Base-by-base conservation (phyloP, 495 filamentous ascomycete genomes). In the Hypoxylon lienhwacheense region DNA sequence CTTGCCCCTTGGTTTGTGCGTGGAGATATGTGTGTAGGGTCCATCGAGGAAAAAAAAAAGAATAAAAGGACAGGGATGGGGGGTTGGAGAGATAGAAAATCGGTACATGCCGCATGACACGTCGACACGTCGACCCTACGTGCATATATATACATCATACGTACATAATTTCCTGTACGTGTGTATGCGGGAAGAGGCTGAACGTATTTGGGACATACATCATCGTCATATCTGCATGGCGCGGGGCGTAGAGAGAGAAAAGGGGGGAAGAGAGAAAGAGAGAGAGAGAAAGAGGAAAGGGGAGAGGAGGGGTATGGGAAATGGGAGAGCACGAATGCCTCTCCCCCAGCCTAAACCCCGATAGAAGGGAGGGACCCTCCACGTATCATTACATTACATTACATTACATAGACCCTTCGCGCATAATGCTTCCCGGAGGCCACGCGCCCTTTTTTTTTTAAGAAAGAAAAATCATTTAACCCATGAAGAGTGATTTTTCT, bases 101-200 rank as follows among this genome's bases (percentile, higher is more conserved):
- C 52, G 47, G 58, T 53, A 61, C 49, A 42, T 55, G 40, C 52
- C 41, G 52, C 41, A 61, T 59, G 29, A 35, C 21, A 45, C 52
- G 52, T 55, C 42, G 29, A 35, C 21, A 45, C 52, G 52, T 55
- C 42, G 36, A 32, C n/a, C 31, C 33, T 22, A 41, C 37, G 19
- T 43, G 31, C 20, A 29, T 43, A 40, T 12, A 26, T 26, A 8
- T n/a, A n/a, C n/a, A n/a, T n/a, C n/a, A n/a, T 31, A 10, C 28
- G 10, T 35, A 33, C 40, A 5, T 43, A 17, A 7, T 7, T 16
- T 28, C 14, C 22, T 28, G 25, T 28, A 31, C 20, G 15, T 17
- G 40, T 20, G 7, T 31, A 34, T 17, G 10, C 20, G 43, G 26
- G 40, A 47, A 33, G 57, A 61, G 57, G 57, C 57, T 61, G 57